phyloP scores from a whole-genome alignment of 2,329 filamentous ascomycete genomes.

The Sporothrix humicola region DNA sequence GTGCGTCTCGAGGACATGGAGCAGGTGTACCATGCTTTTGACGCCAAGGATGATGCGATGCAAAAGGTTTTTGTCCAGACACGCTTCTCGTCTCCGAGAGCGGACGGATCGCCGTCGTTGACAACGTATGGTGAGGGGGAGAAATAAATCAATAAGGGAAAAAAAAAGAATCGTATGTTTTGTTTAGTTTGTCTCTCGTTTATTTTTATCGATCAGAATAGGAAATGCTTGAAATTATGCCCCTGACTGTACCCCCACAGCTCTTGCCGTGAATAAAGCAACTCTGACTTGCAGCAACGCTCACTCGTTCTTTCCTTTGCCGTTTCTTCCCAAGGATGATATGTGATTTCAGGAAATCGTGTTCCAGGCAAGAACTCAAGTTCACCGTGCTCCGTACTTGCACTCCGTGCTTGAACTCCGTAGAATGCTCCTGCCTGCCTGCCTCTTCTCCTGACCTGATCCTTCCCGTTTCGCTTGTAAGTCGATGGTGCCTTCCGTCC shows the following conservation, averaged over 20 bases:
- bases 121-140: conserved; percentile 9
- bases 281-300: too few species aligned
- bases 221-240: neutral
- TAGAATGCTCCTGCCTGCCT: too few species aligned
- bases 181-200: too few species aligned
- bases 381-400: neutral
- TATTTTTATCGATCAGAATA: too few species aligned
- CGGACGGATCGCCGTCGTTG: conserved; percentile 51
- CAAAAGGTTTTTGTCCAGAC: conserved; percentile 79
- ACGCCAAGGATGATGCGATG: conserved; percentile 68
- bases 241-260: neutral
- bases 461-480: conserved; percentile 13
- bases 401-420: too few species aligned
- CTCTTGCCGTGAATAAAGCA: neutral
- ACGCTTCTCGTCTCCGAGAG: conserved; percentile 58
- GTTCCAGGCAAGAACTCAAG: neutral
- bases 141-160: too few species aligned
- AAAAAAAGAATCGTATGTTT: too few species aligned
- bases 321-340: neutral
- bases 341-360: neutral
- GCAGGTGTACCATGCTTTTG: conserved; percentile 68
- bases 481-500: conserved; percentile 6
- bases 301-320: neutral
- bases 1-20: conserved; percentile 75
- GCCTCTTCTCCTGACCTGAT: neutral